Conservation (phyloP, 2,329 filamentous ascomycete genomes). For the Fusarium albosuccineum region DNA sequence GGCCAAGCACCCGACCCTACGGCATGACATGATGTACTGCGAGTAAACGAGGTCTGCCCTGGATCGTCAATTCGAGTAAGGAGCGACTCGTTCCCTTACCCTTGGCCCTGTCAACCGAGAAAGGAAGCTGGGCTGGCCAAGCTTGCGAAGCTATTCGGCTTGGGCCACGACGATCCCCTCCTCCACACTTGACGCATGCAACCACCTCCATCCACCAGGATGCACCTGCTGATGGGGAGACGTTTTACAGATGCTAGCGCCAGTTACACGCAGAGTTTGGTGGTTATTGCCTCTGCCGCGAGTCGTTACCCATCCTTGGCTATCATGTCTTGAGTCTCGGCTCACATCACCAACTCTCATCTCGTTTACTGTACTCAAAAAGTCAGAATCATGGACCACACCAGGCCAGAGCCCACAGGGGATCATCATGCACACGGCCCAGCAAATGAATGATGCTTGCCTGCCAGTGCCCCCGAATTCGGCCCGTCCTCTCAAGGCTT, state of each 20-base stretch:
- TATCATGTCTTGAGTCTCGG: background rate
- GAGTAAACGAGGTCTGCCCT: background rate
- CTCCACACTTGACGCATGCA: background rate
- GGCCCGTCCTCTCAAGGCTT: constrained; percentile 5
- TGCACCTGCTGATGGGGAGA: background rate
- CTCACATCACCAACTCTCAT: too few species aligned
- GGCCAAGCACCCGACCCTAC: constrained; percentile 20
- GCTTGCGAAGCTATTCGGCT: constrained; percentile 6
- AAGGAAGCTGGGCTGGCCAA: constrained; percentile 23
- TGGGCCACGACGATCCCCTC: constrained; percentile 27
- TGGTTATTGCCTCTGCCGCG: background rate
- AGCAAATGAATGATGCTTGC: background rate
- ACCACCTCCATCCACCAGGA: constrained; percentile 7
- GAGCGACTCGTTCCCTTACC: constrained; percentile 7
- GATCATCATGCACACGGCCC: constrained; percentile 5
- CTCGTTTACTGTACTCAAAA: background rate
- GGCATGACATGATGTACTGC: constrained; percentile 38
- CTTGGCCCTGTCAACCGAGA: constrained; percentile 27
- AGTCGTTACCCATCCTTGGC: background rate
- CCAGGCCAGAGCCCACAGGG: background rate
- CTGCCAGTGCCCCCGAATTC: constrained; percentile 9
- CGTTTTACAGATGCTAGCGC: background rate
- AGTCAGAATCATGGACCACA: background rate
- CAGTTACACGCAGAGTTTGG: background rate
- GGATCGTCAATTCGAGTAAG: background rate